Base-by-base conservation (phyloP, 345 rosid genomes). In the Clausena lansium region DNA sequence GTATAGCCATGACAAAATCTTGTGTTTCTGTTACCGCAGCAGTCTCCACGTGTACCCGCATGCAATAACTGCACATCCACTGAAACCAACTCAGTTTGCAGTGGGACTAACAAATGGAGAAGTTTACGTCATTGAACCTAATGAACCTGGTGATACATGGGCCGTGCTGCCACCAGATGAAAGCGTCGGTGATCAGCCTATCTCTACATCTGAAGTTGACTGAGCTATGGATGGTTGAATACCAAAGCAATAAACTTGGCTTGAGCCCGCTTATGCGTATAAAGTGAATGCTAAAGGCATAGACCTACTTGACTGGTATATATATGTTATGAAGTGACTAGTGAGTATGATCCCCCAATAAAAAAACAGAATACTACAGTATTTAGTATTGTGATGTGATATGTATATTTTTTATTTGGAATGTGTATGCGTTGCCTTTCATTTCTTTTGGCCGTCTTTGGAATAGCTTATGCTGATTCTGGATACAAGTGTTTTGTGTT, bases 1-100 rank as follows among this genome's bases (percentile, higher is more conserved):
- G n/a, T 45, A 9, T n/a, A n/a, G 52, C 19, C 4, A 24, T 24
- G n/a, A 59, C 30, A 27, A 36, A 62, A 52, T 38, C 17, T 62
- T 10, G 41, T 2, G 7, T 28, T 33, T 67, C 6, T 22, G 10
- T 36, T 54, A 36, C 7, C 60, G 55, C 66, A 67, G 86, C 87
- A 83, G 87, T 28, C 15, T 50, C 6, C 70, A 77, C 4, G 83
- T 62, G 22, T 83, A 80, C 73, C 87, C 83, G 0, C 1, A 19
- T 15, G 78, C 77, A 15, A 73, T 86, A 50, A 81, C 86, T 6
- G 89, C 89, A 22, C 83, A 87, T 72, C 90, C 89, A 1, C 64
- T 70, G 41, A 76, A 77, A 64, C 85, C 92, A 28, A 74, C 75
- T 78, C 90, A 89, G 73, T 83, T 87, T 63, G 80, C 88, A 2